A percentile compares a stretch with the other conserved stretches of the same genome.
Conservation (phyloP, 768 basidiomycete genomes). For the Auriscalpium vulgare region DNA sequence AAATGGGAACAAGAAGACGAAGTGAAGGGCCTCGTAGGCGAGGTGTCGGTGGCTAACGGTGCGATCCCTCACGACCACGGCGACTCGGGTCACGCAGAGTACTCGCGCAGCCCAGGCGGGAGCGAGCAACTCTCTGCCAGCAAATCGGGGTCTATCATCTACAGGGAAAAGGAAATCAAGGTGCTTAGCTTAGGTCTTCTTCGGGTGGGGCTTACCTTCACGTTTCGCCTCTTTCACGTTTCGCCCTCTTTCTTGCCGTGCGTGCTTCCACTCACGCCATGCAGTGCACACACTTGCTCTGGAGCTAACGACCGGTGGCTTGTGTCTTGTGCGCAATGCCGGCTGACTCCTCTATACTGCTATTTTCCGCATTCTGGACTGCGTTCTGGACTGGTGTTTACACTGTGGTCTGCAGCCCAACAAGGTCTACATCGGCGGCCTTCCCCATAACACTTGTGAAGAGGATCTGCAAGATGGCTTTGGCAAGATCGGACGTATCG, state of each 20-base stretch:
- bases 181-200: slow-evolving; percentile 85
- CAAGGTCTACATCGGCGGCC: slow-evolving; percentile 88
- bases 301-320: slow-evolving; percentile 23
- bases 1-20: slow-evolving; percentile 17
- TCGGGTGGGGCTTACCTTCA: slow-evolving; percentile 6
- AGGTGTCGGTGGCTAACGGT: slow-evolving; percentile 13
- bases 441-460: slow-evolving; percentile 79
- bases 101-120: slow-evolving; percentile 13
- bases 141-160: slow-evolving; percentile 13
- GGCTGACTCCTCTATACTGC: slow-evolving; percentile 28
- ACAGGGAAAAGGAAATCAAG: slow-evolving; percentile 76
- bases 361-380: slow-evolving; percentile 38
- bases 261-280: slow-evolving; percentile 8
- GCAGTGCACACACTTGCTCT: slow-evolving; percentile 18
- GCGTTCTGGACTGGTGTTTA: slow-evolving; percentile 52
- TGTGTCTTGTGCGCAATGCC: slow-evolving; percentile 35
- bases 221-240: slow-evolving; percentile 16
- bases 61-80: slow-evolving; percentile 12
- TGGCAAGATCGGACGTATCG: slow-evolving; percentile 72
- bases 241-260: slow-evolving; percentile 8
- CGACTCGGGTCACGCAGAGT: slow-evolving; percentile 10
- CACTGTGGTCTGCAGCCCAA: slow-evolving; percentile 76
- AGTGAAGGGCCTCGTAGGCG: slow-evolving; percentile 15
- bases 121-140: slow-evolving; percentile 9
- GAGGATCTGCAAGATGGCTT: slow-evolving; percentile 84